Base-by-base conservation (phyloP, 31 red algal genomes). In the Asparagopsis taxiformis region DNA sequence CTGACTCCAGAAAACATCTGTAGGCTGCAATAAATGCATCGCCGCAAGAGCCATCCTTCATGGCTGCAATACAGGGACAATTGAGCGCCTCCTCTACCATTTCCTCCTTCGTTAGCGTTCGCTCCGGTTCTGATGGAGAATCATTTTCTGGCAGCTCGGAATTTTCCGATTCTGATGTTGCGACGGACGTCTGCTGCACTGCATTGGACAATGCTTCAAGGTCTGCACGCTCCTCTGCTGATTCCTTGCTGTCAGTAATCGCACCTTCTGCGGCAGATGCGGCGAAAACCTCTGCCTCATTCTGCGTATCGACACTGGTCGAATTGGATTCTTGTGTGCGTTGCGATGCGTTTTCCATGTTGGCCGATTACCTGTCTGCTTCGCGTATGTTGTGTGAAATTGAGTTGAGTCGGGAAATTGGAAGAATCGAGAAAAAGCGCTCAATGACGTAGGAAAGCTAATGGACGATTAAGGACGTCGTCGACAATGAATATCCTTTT, bases 1-100 rank as follows among this genome's bases (percentile, higher is more conserved):
- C 94, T 62, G 84, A 90, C 73, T 97, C 89, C 51, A 97, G 68
- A 65, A 97, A 97, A 61, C 94, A 97, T 24, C 89, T 82, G 73
- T 97, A 97, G 17, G 94, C 94, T 8, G 84, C 69, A 37, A 93
- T 71, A 61, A 97, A 97, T 15, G 67, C 58, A 36, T 75, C 84
- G 28, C 94, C 94, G 51, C 94, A 97, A 11, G 94, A 65, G 29
- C 94, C 94, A 17, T 89, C 75, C 39, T 79, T 82, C 94, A 97
- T 91, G 20, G 75, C 59, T 30, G 85, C 81, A 68, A 97, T 85
- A 57, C 94, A 97, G 30, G 94, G 94, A 79, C 94, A 97, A 43
- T 80, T 70, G 3, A 88, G 61, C 5, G 84, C 84, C 67, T 88
- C 84, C 55, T 88, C 84, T 41, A 88, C 54, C 62, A 72, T 56